Evolutionary conservation across 2,329 filamentous ascomycete genomes (phyloP).

Genomic region (Aspergillus carbonarius): DNA sequence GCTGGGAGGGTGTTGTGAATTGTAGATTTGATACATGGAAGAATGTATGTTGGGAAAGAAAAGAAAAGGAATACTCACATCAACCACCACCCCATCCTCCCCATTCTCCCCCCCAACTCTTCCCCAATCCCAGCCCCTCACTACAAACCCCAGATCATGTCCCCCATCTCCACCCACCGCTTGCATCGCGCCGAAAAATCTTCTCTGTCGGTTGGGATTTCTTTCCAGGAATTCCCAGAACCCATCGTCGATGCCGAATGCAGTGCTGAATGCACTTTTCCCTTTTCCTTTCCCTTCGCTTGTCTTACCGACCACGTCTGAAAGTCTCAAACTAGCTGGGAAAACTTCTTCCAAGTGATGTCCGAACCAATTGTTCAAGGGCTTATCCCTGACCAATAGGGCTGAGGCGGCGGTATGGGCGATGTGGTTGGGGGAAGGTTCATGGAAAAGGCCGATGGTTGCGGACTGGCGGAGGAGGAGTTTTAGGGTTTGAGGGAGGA

Average conservation of each 20-base stretch:
- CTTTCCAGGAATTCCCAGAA: conserved; percentile 3
- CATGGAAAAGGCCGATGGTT: background rate
- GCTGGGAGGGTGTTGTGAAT: too few relatives aligned
- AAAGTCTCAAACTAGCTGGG: too few relatives aligned
- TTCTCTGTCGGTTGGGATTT: background rate
- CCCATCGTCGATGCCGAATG: background rate
- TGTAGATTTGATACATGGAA: too few relatives aligned
- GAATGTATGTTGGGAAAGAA: too few relatives aligned
- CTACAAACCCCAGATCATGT: background rate
- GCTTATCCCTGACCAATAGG: background rate
- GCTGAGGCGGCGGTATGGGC: background rate
- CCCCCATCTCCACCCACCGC: background rate
- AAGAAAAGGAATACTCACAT: conserved; percentile 6
- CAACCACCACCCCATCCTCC: conserved; percentile 3
- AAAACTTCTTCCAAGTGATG: background rate
- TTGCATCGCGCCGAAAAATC: conserved; percentile 4
- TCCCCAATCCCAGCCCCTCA: conserved; percentile 10
- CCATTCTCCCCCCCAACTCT: conserved; percentile 1
- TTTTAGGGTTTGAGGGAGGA: background rate
- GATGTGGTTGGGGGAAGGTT: background rate
- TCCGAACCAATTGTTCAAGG: background rate
- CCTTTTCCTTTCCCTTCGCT: background rate
- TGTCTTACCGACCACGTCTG: too few relatives aligned
- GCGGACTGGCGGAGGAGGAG: background rate
- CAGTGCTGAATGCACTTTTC: conserved; percentile 1